Base-by-base conservation (phyloP, 768 basidiomycete species). In the Pholiota conissans region DNA sequence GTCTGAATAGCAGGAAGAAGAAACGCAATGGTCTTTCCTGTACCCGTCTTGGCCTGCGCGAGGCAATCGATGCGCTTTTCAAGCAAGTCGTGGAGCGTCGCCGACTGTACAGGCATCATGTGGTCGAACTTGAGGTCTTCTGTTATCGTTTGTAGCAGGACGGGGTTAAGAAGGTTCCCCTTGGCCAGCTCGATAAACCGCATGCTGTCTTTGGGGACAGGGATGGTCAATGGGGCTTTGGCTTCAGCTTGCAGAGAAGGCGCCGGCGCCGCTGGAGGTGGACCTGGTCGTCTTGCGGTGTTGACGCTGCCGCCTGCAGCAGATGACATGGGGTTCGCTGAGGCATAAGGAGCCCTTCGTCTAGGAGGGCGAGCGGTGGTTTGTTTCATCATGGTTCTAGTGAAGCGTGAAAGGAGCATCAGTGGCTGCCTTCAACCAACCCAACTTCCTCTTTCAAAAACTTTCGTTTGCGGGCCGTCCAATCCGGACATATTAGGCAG, bases 11-110 rank as follows among this genome's bases (percentile, higher is more conserved):
- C 84, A 0, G 90, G 90, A n/a, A 91, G 72, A 16, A 87, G 82
- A 66, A 91, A 91, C 3, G 87, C 89, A 32, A 87, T 79, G 10
- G 89, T 90, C 75, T 89, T 89, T 48, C 87, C 87, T 11, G 87
- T 87, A 28, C 84, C 84, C 1, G 84, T 86, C 61, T 81, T 81
- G 29, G 81, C 81, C 54, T 83, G 81, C 0, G 81, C 81, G 16
- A 82, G 69, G 24, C 32, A 47, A 28, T 51, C 49, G 39, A 58
- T 58, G 20, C 35, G 49, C 26, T 54, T 51, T 32, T 46, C 52
- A 20, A 58, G 46, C 51, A 58, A 22, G 22, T 56, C 55, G 35
- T 56, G 48, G 16, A 56, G 39, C 37, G 55, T 56, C 14, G 55
- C 55, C 27, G 47, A 47, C 48, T 56, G 55, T n/a, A 56, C 55